These are phyloP conservation scores for Entomortierella beljakovae DNA, from an alignment of 192 early-diverging fungal genomes.

Conservation along the genomic window DNA sequence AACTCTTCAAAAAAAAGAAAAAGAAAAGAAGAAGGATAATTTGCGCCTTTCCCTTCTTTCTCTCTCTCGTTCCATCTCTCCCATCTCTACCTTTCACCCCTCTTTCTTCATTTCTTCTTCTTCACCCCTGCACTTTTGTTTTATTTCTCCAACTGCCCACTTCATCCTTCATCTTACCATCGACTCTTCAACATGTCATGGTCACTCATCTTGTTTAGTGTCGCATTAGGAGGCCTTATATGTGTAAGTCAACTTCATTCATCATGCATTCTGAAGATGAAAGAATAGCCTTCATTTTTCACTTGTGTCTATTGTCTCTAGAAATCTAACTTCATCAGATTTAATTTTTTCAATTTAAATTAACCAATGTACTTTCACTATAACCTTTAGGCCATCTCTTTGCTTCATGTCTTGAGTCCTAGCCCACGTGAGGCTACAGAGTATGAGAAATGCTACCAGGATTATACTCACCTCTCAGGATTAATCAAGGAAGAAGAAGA, in stretches of 20 bases:
- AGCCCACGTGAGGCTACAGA: conserved; percentile 25
- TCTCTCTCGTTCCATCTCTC: not conserved
- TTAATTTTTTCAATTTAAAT: not conserved
- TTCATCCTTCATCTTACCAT: not conserved
- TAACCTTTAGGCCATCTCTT: conserved; percentile 23
- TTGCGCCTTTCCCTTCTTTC: not conserved
- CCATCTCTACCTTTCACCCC: not conserved
- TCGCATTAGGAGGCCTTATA: conserved; percentile 27
- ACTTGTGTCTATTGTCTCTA: not conserved
- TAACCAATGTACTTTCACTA: no score
- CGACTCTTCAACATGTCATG: conserved; percentile 27
- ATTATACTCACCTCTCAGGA: conserved; percentile 30
- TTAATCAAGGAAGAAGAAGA: conserved; percentile 49
- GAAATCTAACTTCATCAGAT: not conserved
- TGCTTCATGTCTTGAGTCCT: conserved; percentile 36
- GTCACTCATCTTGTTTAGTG: conserved; percentile 26
- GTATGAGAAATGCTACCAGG: conserved; percentile 46
- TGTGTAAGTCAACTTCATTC: conserved; percentile 18
- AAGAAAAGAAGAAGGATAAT: not conserved
- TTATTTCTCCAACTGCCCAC: not conserved
- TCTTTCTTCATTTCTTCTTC: not conserved
- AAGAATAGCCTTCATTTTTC: not conserved
- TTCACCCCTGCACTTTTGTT: not conserved
- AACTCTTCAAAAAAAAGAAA: not conserved
- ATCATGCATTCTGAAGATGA: not conserved